These are phyloP conservation scores for Westerdykella ornata DNA, from an alignment of 2,329 filamentous ascomycete genomes.

Conservation along the genomic window DNA sequence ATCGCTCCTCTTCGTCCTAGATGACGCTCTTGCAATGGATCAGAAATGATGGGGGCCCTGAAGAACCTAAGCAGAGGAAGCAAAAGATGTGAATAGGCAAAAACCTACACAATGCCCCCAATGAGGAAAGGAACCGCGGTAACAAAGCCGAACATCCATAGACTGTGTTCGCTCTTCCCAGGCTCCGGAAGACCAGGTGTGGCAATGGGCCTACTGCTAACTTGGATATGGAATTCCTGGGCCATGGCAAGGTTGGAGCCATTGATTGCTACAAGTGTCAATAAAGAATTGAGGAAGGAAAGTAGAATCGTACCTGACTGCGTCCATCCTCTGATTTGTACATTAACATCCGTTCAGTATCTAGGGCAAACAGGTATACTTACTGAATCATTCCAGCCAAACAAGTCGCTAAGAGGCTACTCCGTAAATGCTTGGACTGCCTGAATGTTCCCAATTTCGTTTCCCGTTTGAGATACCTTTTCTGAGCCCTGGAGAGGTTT, in stretches of 20 bases:
- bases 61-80: background rate
- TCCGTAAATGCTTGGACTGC: background rate
- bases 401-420: background rate
- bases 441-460: background rate
- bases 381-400: background rate
- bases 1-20: slow-evolving; percentile 16
- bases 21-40: slow-evolving; percentile 17
- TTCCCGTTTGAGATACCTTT: background rate
- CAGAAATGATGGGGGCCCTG: slow-evolving; percentile 8
- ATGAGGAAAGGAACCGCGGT: slow-evolving; percentile 15
- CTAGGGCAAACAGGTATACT: background rate
- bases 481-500: background rate
- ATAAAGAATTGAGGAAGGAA: too few species aligned
- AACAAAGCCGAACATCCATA: slow-evolving; percentile 19
- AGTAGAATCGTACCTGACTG: background rate
- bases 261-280: background rate
- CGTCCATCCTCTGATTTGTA: background rate
- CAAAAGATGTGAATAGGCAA: background rate
- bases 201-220: too few species aligned
- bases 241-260: background rate
- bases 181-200: too few species aligned
- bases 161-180: background rate
- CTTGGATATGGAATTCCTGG: background rate
- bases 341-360: background rate
- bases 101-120: background rate